phyloP scores from a whole-genome alignment of 805 yeast genomes.

The Saturnispora serradocipensis region DNA sequence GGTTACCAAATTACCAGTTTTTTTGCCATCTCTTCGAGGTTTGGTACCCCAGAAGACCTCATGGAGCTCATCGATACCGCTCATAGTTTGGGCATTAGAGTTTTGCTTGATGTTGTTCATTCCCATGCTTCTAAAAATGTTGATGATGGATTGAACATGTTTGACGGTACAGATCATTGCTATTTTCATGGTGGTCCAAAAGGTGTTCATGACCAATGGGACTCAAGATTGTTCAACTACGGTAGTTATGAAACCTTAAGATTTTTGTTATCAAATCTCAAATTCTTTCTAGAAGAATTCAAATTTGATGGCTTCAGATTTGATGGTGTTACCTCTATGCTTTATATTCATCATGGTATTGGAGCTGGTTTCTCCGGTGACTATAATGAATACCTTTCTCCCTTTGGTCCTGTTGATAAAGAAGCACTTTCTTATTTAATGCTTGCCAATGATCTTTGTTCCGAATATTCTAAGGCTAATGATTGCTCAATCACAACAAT shows the following conservation, averaged over 20 bases:
- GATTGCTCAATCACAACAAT: constrained; percentile 47
- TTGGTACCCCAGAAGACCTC: constrained; percentile 91
- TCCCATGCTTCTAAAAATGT: constrained; percentile 95
- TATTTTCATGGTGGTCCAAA: constrained; percentile 82
- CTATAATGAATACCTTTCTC: constrained; percentile 81
- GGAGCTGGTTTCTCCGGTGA: constrained; percentile 87
- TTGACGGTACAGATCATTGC: constrained; percentile 93
- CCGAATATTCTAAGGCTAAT: constrained; percentile 34
- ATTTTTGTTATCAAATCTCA: constrained; percentile 74
- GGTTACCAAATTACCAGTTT: constrained; percentile 96
- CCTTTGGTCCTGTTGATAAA: constrained; percentile 65
- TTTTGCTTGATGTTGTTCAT: constrained; percentile 85
- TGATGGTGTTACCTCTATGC: constrained; percentile 94
- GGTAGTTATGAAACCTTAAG: constrained; percentile 86
- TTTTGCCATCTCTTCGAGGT: constrained; percentile 83
- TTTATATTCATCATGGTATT: constrained; percentile 86
- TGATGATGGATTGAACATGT: constrained; percentile 83
- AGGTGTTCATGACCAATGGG: constrained; percentile 92
- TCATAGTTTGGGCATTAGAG: constrained; percentile 78
- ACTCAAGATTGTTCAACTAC: constrained; percentile 88
- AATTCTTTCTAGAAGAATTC: constrained; percentile 74
- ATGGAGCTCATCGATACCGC: constrained; percentile 88
- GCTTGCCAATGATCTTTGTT: constrained; percentile 78
- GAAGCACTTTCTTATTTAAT: constrained; percentile 83
- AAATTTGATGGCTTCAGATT: constrained; percentile 92